A percentile compares a stretch with the other conserved stretches of the same genome.
Conservation (phyloP, 257 asterid species). For the Ligustrum vulgare region DNA sequence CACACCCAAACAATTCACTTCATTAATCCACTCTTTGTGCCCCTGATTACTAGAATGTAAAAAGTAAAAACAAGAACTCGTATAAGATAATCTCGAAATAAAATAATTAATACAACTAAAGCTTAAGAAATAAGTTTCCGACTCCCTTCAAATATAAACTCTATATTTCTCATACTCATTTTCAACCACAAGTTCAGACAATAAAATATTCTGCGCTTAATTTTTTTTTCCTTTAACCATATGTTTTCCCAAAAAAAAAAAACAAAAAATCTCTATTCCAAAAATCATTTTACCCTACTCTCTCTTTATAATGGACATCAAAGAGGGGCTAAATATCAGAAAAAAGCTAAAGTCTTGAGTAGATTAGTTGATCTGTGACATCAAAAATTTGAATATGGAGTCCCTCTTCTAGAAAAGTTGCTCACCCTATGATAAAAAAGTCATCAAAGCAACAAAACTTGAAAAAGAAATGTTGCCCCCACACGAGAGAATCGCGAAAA, state of each 20-base stretch:
- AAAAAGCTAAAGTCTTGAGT: background rate
- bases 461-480: background rate
- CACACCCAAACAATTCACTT: constrained; percentile 80
- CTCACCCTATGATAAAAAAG: background rate
- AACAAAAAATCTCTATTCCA: too few relatives aligned
- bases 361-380: background rate
- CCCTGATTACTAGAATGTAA: constrained; percentile 91
- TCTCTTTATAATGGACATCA: too few relatives aligned
- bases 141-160: too few relatives aligned
- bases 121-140: background rate
- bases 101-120: background rate
- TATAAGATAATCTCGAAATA: constrained; percentile 17
- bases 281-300: too few relatives aligned
- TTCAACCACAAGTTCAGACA: too few relatives aligned
- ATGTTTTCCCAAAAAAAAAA: too few relatives aligned
- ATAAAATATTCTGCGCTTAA: too few relatives aligned
- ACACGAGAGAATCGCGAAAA: background rate
- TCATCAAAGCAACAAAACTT: constrained; percentile 1
- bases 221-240: too few relatives aligned
- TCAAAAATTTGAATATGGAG: constrained; percentile 8
- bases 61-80: constrained; percentile 37
- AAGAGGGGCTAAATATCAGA: background rate
- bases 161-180: too few relatives aligned
- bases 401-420: background rate
- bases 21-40: constrained; percentile 97